Evolutionary conservation across 352 stramenopile genomes (phyloP), one percentile per base, ranked within the genome.

Genomic region (Thalassiosira hispida): DNA sequence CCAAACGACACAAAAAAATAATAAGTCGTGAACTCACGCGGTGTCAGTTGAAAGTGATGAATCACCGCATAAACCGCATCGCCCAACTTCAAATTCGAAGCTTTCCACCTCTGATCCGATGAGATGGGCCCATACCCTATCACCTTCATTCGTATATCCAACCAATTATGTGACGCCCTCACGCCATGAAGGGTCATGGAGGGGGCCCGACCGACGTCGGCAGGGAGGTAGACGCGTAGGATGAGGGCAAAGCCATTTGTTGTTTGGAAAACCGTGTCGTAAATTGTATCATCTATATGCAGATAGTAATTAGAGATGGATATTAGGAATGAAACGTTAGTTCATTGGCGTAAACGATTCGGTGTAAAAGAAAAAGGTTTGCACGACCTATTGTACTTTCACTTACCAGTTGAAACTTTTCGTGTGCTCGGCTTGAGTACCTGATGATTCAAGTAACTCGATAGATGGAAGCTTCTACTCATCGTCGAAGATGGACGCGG

Each of bases 211-310:
- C 68, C 49, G 35, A 42, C 44, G 25, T 73, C 60, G 7, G 25
- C 4, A 23, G 85, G 86, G 23, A 92, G 40, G 35, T 91, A 73
- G 12, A 94, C 84, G 31, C 89, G 72, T 16, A 93, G 35, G 47
- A 94, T 91, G 22, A 94, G 75, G 2, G 85, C 89, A 63, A 88
- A 79, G 0, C 83, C 79, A 55, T 77, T 79, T 0, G 75, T 89
- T 9, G 87, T 94, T 79, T 92, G 83, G 81, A 94, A 94, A 0
- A 93, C 83, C 9, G 89, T 94, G 61, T 94, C 87, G 59, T 91
- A 93, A 2, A 85, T 91, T 35, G 78, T 84, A 33, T 91, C 84
- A 55, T 91, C 83, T 90, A 25, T 61, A 22, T 57, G 18, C 62
- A 57, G 69, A 1, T 4, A 78, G 33, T 25, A 49, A n/a, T 49